Evolutionary conservation across 2,329 filamentous ascomycete genomes (phyloP).

Genomic region (Phialophora tarda): DNA sequence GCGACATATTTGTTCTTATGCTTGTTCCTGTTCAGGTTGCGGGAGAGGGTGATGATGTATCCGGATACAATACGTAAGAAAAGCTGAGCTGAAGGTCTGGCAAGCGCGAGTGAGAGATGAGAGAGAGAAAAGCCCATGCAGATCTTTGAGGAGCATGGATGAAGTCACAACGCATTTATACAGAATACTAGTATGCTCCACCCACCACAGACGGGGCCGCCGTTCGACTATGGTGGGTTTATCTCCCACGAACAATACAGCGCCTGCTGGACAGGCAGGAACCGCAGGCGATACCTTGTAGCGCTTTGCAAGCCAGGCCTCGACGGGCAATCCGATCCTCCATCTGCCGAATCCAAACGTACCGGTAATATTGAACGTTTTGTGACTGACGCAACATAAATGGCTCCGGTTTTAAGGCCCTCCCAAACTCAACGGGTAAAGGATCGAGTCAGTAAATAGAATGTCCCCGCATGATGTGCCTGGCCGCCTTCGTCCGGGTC

Average conservation of each 20-base stretch:
- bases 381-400: constrained; percentile 7
- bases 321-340: not conserved
- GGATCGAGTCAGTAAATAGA: not conserved
- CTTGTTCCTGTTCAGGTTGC: not conserved
- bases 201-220: not conserved
- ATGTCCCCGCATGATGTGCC: not conserved
- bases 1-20: constrained; percentile 18
- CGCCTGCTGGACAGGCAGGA: not conserved
- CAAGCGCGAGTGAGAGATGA: not conserved
- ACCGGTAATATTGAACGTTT: constrained; percentile 9
- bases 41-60: not conserved
- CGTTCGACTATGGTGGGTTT: not conserved
- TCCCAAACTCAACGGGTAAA: not conserved
- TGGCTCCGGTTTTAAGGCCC: not conserved
- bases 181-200: constrained; percentile 1
- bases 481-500: not conserved
- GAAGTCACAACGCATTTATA: constrained; percentile 7
- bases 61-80: not conserved
- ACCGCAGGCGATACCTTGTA: not conserved
- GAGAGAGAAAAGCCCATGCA: not conserved
- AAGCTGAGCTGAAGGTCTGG: not conserved
- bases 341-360: not conserved
- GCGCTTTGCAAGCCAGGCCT: not conserved
- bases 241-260: not conserved
- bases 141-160: constrained; percentile 2